Percentiles rank a stretch among this genome's conserved stretches.
These are phyloP conservation scores for Massarina eburnea DNA, from an alignment of 2,329 filamentous ascomycete genomes.

Conservation along the genomic window DNA sequence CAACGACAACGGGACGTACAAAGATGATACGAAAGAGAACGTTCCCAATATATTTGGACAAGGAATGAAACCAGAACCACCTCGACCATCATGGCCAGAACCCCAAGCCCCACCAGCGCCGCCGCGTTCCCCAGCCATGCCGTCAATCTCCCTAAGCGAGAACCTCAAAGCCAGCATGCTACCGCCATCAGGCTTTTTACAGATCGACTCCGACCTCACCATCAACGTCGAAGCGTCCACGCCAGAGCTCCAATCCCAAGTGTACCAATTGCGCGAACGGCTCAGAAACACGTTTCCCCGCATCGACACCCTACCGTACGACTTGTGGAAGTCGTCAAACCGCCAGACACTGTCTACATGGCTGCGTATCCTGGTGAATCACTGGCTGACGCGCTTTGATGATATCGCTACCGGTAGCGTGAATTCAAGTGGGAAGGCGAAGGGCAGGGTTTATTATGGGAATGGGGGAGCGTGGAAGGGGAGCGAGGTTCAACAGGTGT, in stretches of 20 bases:
- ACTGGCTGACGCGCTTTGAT: conserved; percentile 27
- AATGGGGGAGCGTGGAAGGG: conserved; percentile 9
- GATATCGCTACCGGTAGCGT: conserved; percentile 4
- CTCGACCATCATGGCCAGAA: conserved; percentile 7
- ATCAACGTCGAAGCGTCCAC: conserved; percentile 17
- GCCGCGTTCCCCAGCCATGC: not conserved
- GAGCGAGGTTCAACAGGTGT: conserved; percentile 13
- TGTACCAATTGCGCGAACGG: conserved; percentile 19
- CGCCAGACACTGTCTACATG: conserved; percentile 25
- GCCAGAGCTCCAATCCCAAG: conserved; percentile 20
- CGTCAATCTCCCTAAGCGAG: conserved; percentile 5
- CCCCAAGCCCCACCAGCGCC: not conserved
- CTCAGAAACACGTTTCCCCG: conserved; percentile 26
- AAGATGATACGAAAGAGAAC: no score
- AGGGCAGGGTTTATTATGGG: not conserved
- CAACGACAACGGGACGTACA: not conserved
- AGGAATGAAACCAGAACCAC: conserved; percentile 1
- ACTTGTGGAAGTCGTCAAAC: conserved; percentile 24
- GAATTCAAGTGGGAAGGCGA: not conserved
- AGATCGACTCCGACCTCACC: conserved; percentile 22
- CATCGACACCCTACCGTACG: conserved; percentile 28
- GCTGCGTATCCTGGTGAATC: conserved; percentile 26
- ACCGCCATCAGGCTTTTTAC: conserved; percentile 7
- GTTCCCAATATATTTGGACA: conserved; percentile 2
- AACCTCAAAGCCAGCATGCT: conserved; percentile 15